Evolutionary conservation across 2,329 filamentous ascomycete species (phyloP), one percentile per base, ranked within the genome.

Genomic region (Fusarium redolens): DNA sequence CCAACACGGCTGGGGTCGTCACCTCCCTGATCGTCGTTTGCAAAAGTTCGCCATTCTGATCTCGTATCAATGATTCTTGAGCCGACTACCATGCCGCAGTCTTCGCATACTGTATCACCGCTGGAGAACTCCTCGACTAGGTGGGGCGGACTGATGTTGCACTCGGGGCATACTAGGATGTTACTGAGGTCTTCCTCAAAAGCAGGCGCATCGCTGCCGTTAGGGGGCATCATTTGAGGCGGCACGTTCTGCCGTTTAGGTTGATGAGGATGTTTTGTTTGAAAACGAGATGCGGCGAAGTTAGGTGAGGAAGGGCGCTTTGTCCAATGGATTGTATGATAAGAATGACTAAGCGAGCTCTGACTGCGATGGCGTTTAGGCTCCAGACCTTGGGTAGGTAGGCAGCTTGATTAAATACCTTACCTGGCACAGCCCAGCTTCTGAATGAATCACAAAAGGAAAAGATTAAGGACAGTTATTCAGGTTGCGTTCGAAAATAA

Each of bases 1-100:
- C 96, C 96, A 74, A 99, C 96, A 94, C 96, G 96, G 66, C 95
- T 98, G 8, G 97, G 96, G 76, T 99, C 96, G 77, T 98, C 97
- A 79, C 93, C 95, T 79, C 94, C 94, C 82, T 97, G 94, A 81
- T 99, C 97, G 79, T 99, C 96, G 81, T 98, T 98, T 80, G 95
- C 95, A 84, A 99, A 99, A 2, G 96, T 99, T 81, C 96, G 94
- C 96, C 96, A 99, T 85, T 99, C 96, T 52, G 95, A 97, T 71
- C 97, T 93, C 69, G 94, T 97, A 81, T 99, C 97, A 79, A 99
- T 95, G 81, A 96, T 95, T 74, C 94, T 92, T 79, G 96, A 93
- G 68, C 93, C 93, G 35, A 99, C 89, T 10, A 99, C 96, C 38
- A 98, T 87, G 41, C 96, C 96, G 79, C 96, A 99, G 69, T 92